A percentile compares a stretch with the other conserved stretches of the same genome.
Conservation (phyloP, 1,139 yeast species). For the Zygosaccharomyces sapae region DNA sequence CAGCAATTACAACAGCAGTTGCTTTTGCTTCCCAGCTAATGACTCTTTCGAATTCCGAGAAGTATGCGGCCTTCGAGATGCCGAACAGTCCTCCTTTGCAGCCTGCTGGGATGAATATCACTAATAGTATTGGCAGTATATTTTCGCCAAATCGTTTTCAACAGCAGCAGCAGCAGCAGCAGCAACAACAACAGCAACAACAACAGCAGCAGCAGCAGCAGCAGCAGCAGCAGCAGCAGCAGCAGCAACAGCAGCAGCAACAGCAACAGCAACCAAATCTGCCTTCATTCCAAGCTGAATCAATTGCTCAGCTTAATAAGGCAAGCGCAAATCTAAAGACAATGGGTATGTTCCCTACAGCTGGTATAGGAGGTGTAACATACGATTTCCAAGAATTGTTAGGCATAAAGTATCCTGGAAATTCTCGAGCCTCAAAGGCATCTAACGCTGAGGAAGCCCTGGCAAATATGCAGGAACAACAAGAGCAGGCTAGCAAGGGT, state of each 20-base stretch:
- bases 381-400: conserved; percentile 36
- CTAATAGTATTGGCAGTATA: conserved; percentile 30
- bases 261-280: conserved; percentile 12
- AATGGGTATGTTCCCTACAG: conserved; percentile 32
- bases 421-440: conserved; percentile 23
- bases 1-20: conserved; percentile 31
- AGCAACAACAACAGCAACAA: conserved; percentile 11
- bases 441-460: conserved; percentile 29
- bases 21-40: conserved; percentile 20
- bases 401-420: conserved; percentile 26
- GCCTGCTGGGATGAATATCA: conserved; percentile 27
- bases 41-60: conserved; percentile 23
- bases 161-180: conserved; percentile 9
- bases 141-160: conserved; percentile 26
- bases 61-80: conserved; percentile 26
- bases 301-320: conserved; percentile 23
- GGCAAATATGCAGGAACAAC: conserved; percentile 32
- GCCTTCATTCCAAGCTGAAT: conserved; percentile 23
- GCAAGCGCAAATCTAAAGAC: conserved; percentile 27
- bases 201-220: too few species aligned
- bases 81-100: conserved; percentile 28
- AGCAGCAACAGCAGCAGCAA: conserved; percentile 9
- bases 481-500: conserved; percentile 19
- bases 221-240: too few species aligned
- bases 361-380: conserved; percentile 37